A percentile compares a stretch with the other conserved stretches of the same genome.
These are phyloP conservation scores for Tolypocladium inflatum DNA, from an alignment of 2,329 filamentous ascomycete species.

Conservation along the genomic window DNA sequence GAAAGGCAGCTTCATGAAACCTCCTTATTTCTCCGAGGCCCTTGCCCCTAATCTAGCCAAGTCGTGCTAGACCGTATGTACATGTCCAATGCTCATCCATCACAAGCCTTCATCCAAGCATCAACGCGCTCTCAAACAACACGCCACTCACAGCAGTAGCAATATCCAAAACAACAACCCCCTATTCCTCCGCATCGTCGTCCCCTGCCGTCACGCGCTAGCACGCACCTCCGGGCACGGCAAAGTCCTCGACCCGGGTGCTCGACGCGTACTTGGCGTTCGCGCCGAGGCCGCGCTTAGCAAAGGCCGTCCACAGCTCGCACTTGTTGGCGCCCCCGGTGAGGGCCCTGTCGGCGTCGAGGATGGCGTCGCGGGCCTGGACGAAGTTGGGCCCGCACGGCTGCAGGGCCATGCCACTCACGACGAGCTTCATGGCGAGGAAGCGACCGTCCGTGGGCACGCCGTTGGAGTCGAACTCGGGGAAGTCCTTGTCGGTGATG, in stretches of 20 bases:
- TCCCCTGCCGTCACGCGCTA: conserved; percentile 1
- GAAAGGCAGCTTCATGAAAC: no score
- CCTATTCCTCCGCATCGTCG: background rate
- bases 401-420: conserved; percentile 43
- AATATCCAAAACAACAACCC: no score
- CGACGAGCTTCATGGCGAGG: conserved; percentile 40
- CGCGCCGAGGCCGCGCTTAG: conserved; percentile 44
- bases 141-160: no score
- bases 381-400: conserved; percentile 47
- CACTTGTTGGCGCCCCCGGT: conserved; percentile 42
- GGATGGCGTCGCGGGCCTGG: conserved; percentile 42
- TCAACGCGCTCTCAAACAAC: no score
- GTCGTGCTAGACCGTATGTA: no score
- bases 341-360: conserved; percentile 43
- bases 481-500: conserved; percentile 32
- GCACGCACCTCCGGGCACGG: conserved; percentile 13
- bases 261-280: conserved; percentile 14
- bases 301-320: conserved; percentile 44
- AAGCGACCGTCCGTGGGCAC: conserved; percentile 44
- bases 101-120: no score
- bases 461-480: conserved; percentile 29
- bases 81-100: no score
- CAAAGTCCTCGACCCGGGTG: conserved; percentile 22
- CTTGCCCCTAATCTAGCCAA: no score
- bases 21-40: no score